Percentiles rank a stretch among this genome's conserved stretches.
Evolutionary conservation across 257 asterid genomes (phyloP).

Genomic region (Nicotiana otophora): DNA sequence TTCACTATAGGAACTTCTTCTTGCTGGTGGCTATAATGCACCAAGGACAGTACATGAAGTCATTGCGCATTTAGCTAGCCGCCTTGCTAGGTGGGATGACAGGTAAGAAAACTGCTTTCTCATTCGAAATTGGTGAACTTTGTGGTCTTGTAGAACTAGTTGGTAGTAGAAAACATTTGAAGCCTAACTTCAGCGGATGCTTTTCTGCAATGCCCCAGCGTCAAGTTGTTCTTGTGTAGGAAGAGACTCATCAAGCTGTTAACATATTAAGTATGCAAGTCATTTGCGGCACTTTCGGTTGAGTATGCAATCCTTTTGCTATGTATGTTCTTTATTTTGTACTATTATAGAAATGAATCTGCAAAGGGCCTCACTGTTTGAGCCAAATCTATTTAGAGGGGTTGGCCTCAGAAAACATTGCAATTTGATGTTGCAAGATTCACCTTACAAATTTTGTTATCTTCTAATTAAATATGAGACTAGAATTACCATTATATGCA

Average conservation of each 20-base stretch:
- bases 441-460: neutral
- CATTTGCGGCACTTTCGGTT: neutral
- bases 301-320: neutral
- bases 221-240: neutral
- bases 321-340: neutral
- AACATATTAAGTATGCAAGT: neutral
- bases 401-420: neutral
- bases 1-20: constrained; percentile 62
- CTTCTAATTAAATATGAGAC: neutral
- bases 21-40: constrained; percentile 75
- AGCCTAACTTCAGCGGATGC: neutral
- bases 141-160: neutral
- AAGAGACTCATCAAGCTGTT: neutral
- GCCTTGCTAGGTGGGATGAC: constrained; percentile 98
- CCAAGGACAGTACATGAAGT: constrained; percentile 80
- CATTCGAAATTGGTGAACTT: neutral
- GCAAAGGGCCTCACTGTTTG: neutral
- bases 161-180: neutral
- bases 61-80: constrained; percentile 68
- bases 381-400: neutral
- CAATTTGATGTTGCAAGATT: neutral
- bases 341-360: neutral
- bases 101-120: constrained; percentile 43
- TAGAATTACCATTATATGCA: neutral
- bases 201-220: neutral